phyloP scores from a whole-genome alignment of 306 rosid genomes.

The Vicia faba region DNA sequence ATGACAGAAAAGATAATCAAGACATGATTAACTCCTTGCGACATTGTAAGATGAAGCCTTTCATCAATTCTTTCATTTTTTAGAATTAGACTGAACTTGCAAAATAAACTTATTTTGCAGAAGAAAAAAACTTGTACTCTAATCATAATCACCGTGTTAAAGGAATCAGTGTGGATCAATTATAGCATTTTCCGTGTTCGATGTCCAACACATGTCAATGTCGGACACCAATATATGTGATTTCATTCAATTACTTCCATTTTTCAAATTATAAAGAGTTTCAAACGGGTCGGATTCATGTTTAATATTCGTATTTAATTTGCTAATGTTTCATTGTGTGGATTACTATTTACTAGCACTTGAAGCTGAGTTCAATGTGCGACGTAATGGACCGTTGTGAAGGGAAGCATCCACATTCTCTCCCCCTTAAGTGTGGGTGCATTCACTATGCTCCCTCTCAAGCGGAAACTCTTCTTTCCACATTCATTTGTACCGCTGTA shows the following conservation, averaged over 20 bases:
- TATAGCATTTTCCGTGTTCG: not conserved
- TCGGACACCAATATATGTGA: not conserved
- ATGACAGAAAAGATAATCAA: conserved; percentile 20
- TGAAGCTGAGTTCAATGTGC: no score
- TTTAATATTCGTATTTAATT: not conserved
- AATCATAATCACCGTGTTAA: not conserved
- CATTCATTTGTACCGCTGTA: no score
- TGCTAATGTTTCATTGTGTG: not conserved
- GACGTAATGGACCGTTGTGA: no score
- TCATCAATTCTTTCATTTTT: not conserved
- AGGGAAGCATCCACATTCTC: no score
- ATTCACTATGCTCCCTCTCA: no score
- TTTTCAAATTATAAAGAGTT: not conserved
- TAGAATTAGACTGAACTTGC: not conserved
- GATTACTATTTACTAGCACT: not conserved
- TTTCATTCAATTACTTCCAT: not conserved
- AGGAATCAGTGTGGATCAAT: not conserved
- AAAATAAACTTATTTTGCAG: not conserved
- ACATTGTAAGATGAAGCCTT: not conserved
- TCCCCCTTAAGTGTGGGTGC: no score
- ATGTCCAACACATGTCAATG: not conserved
- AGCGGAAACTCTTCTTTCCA: no score
- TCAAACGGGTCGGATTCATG: not conserved
- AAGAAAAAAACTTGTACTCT: not conserved
- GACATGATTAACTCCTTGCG: not conserved